Evolutionary conservation across 352 stramenopile species (phyloP).

Genomic region (Plasmopara viticola): DNA sequence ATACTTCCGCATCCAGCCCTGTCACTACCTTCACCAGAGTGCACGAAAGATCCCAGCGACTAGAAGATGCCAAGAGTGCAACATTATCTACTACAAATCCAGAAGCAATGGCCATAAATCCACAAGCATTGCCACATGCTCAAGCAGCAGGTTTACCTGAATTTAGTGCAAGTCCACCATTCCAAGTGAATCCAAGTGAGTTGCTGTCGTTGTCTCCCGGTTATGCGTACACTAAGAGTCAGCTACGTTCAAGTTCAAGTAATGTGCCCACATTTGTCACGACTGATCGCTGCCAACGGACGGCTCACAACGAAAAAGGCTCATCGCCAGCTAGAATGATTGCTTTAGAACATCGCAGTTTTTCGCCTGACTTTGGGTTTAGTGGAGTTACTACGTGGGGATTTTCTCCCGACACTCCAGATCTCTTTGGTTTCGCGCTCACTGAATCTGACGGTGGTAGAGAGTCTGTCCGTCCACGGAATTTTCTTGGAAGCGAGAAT

Average conservation of each 20-base stretch:
- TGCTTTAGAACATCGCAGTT: constrained; percentile 32
- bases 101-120: constrained; percentile 15
- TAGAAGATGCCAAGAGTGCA: neutral
- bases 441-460: constrained; percentile 25
- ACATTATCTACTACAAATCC: constrained; percentile 4
- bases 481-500: constrained; percentile 23
- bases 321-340: constrained; percentile 14
- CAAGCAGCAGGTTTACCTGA: constrained; percentile 18
- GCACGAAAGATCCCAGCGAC: constrained; percentile 18
- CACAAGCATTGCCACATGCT: neutral
- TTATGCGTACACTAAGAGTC: constrained; percentile 72
- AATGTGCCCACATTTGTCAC: constrained; percentile 51
- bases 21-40: neutral
- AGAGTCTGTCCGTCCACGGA: constrained; percentile 26
- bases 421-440: constrained; percentile 55
- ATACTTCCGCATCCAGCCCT: constrained; percentile 13
- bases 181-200: constrained; percentile 61
- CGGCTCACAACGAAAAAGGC: constrained; percentile 18
- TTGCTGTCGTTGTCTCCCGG: constrained; percentile 65
- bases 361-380: constrained; percentile 63
- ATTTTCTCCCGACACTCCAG: constrained; percentile 56
- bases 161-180: constrained; percentile 50
- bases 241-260: constrained; percentile 35
- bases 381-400: constrained; percentile 51
- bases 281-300: constrained; percentile 41